These are phyloP conservation scores for Pyrus betulifolia DNA, from an alignment of 306 rosid genomes.

Conservation along the genomic window DNA sequence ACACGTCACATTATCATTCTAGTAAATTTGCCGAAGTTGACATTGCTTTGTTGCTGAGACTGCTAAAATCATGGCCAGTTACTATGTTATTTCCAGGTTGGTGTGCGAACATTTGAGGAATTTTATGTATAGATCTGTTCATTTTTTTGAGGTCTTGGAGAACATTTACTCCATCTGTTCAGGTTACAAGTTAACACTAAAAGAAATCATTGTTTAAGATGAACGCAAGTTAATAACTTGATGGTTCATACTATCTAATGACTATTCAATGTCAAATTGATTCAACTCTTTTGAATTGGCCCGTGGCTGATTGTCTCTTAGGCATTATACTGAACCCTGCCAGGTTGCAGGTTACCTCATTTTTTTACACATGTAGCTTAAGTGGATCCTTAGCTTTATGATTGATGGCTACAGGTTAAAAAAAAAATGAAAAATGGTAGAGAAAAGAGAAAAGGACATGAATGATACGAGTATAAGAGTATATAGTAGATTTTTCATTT, in stretches of 20 bases:
- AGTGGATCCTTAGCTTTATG: background rate
- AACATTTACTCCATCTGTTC: background rate
- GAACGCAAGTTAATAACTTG: background rate
- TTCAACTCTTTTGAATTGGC: background rate
- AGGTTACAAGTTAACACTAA: background rate
- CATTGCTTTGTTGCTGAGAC: conserved; percentile 52
- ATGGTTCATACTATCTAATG: background rate
- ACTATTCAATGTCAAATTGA: background rate
- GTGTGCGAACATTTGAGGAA: conserved; percentile 17
- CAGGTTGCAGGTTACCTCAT: background rate
- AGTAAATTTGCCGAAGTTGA: conserved; percentile 76
- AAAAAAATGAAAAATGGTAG: background rate
- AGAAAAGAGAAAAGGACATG: background rate
- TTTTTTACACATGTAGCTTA: background rate
- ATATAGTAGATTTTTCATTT: background rate
- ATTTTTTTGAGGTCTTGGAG: background rate
- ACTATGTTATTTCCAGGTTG: conserved; percentile 81
- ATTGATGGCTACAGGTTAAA: background rate
- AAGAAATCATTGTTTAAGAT: background rate
- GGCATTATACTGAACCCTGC: background rate
- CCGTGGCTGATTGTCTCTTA: background rate
- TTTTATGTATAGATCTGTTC: background rate
- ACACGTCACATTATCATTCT: conserved; percentile 88
- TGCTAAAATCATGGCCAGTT: conserved; percentile 73
- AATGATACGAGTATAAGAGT: background rate